Evolutionary conservation across 1,284 basidiomycete species (phyloP).

Genomic region (Puccinia sorghi): DNA sequence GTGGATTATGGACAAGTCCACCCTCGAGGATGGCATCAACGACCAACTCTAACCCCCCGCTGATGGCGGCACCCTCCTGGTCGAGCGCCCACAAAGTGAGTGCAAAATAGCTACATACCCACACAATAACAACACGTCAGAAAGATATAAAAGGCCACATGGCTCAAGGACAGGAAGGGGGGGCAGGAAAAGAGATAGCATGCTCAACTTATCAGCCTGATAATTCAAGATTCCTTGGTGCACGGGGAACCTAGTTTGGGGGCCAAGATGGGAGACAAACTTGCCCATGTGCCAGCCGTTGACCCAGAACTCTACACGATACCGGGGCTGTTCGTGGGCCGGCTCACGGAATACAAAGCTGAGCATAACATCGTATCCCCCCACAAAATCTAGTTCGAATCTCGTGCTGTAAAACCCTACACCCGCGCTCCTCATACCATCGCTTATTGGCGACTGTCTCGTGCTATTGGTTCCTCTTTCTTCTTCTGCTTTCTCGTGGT

Average conservation of each 20-base stretch:
- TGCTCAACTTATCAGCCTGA: slow-evolving; percentile 66
- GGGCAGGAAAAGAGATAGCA: slow-evolving; percentile 2
- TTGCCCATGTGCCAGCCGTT: slow-evolving; percentile 88
- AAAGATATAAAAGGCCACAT: background rate
- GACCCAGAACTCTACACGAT: slow-evolving; percentile 71
- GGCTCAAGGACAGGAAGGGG: background rate
- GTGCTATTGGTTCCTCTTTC: background rate
- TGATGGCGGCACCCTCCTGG: slow-evolving; percentile 23
- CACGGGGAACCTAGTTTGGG: slow-evolving; percentile 74
- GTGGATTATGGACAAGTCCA: slow-evolving; percentile 6
- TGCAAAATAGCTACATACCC: slow-evolving; percentile 21
- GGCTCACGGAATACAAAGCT: slow-evolving; percentile 31
- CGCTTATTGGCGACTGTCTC: slow-evolving; percentile 12
- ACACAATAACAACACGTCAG: background rate
- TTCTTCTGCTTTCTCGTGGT: background rate
- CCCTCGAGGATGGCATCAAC: slow-evolving; percentile 30
- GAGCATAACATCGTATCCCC: slow-evolving; percentile 42
- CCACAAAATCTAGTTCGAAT: slow-evolving; percentile 10
- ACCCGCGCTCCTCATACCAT: slow-evolving; percentile 28
- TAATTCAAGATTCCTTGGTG: slow-evolving; percentile 74
- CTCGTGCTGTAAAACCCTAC: slow-evolving; percentile 44
- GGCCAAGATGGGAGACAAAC: slow-evolving; percentile 70
- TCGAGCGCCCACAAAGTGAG: slow-evolving; percentile 40
- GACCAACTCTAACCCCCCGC: slow-evolving; percentile 10
- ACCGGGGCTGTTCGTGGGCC: slow-evolving; percentile 56